Percentiles rank a stretch among this genome's conserved stretches.
Conservation (phyloP, 352 stramenopile genomes). For the Peronospora tabacina region DNA sequence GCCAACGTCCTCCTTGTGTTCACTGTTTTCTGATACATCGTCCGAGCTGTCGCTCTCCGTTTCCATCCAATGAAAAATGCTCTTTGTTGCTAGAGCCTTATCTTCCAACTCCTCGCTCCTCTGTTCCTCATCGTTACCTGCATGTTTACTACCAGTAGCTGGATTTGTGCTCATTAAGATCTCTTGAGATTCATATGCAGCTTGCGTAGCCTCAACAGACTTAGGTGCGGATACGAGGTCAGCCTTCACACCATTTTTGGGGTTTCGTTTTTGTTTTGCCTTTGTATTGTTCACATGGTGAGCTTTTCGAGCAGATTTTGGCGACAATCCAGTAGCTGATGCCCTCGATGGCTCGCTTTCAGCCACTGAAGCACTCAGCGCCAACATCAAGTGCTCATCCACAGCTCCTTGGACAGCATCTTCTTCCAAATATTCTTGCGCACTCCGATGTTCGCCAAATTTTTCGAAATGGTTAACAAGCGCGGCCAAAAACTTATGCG, state of each 20-base stretch:
- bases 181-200: neutral
- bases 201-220: constrained; percentile 3
- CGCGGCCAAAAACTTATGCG: constrained; percentile 86
- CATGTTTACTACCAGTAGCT: neutral
- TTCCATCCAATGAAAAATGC: constrained; percentile 43
- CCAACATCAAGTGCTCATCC: constrained; percentile 15
- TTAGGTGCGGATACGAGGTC: neutral
- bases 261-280: constrained; percentile 12
- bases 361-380: neutral
- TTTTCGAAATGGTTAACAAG: constrained; percentile 91
- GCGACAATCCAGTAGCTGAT: neutral
- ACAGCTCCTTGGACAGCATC: constrained; percentile 38
- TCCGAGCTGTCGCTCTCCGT: constrained; percentile 29
- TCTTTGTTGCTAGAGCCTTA: constrained; percentile 15
- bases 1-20: constrained; percentile 20
- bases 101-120: constrained; percentile 19
- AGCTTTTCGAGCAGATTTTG: constrained; percentile 4
- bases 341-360: constrained; percentile 1
- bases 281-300: constrained; percentile 7
- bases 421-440: constrained; percentile 72
- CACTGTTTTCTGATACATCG: constrained; percentile 23
- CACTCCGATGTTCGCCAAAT: constrained; percentile 86
- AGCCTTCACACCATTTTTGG: constrained; percentile 7
- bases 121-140: constrained; percentile 7
- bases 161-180: neutral